Evolutionary conservation across 768 basidiomycete genomes (phyloP).

Genomic region (Tylopilus sp.): DNA sequence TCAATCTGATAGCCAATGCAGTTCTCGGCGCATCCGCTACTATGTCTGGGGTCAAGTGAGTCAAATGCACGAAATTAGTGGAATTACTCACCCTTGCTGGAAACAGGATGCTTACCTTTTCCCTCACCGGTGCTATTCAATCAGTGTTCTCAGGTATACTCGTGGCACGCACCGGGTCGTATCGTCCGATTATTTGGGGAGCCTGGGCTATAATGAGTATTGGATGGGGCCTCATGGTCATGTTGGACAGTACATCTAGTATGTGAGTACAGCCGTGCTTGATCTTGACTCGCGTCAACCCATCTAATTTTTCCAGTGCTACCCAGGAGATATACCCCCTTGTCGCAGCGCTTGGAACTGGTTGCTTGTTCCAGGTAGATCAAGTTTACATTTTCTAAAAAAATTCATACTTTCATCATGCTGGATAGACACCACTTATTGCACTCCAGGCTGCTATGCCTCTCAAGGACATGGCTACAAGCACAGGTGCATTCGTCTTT

Average conservation of each 20-base stretch:
- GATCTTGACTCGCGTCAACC: background rate
- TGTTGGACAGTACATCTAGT: conserved; percentile 32
- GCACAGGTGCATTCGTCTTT: conserved; percentile 36
- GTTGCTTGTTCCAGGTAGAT: conserved; percentile 33
- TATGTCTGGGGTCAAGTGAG: conserved; percentile 29
- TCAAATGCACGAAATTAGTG: background rate
- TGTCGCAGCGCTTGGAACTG: conserved; percentile 32
- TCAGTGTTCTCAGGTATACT: conserved; percentile 25
- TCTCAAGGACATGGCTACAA: conserved; percentile 41
- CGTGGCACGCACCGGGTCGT: conserved; percentile 26
- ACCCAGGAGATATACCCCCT: conserved; percentile 32
- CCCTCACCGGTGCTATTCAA: conserved; percentile 22
- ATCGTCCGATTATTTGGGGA: conserved; percentile 33
- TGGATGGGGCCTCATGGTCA: conserved; percentile 36
- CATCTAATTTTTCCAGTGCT: conserved; percentile 18
- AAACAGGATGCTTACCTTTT: conserved; percentile 35
- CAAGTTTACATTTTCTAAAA: background rate
- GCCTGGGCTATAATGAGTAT: conserved; percentile 28
- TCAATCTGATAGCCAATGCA: conserved; percentile 1
- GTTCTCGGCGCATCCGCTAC: conserved; percentile 38
- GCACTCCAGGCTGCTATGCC: conserved; percentile 46
- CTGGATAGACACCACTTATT: conserved; percentile 29
- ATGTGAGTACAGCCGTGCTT: conserved; percentile 18
- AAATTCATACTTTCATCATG: background rate
- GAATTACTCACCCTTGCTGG: background rate